Evolutionary conservation across 202 grass and related monocot species (phyloP).

Genomic region (Digitaria exilis): DNA sequence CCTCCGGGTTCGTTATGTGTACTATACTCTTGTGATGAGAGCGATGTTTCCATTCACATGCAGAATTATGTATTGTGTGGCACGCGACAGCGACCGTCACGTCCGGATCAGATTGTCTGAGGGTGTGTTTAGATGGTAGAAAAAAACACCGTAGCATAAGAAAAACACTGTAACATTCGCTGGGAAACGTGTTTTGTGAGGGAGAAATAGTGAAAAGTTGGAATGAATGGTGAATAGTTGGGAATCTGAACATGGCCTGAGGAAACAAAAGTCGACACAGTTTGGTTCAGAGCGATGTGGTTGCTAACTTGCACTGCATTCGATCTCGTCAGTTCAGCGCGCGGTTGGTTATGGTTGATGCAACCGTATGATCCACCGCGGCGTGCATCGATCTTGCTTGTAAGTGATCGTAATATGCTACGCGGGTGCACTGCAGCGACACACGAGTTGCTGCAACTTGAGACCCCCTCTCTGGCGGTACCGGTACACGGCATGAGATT

Average conservation of each 20-base stretch:
- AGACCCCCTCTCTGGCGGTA: not conserved
- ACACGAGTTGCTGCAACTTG: slow-evolving; percentile 3
- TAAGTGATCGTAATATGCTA: not conserved
- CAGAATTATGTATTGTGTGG: no score
- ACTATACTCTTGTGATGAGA: not conserved
- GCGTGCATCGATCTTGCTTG: not conserved
- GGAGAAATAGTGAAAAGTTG: no score
- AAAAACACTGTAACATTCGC: no score
- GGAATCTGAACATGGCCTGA: no score
- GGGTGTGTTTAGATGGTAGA: no score
- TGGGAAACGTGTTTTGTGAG: no score
- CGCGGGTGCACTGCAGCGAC: no score
- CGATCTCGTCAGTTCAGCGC: not conserved
- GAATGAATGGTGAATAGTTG: no score
- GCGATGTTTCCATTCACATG: not conserved
- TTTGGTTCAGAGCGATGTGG: no score
- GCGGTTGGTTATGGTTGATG: slow-evolving; percentile 47
- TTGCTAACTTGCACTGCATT: no score
- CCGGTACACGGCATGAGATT: not conserved
- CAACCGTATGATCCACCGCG: slow-evolving; percentile 30
- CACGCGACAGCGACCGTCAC: slow-evolving; percentile 22
- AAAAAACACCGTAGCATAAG: no score
- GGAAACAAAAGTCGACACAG: not conserved
- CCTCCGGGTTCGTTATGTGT: slow-evolving; percentile 3
- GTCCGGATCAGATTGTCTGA: not conserved